Evolutionary conservation across 2,329 filamentous ascomycete species (phyloP), one percentile per base, ranked within the genome.

Genomic region (Pseudogymnoascus sp.): DNA sequence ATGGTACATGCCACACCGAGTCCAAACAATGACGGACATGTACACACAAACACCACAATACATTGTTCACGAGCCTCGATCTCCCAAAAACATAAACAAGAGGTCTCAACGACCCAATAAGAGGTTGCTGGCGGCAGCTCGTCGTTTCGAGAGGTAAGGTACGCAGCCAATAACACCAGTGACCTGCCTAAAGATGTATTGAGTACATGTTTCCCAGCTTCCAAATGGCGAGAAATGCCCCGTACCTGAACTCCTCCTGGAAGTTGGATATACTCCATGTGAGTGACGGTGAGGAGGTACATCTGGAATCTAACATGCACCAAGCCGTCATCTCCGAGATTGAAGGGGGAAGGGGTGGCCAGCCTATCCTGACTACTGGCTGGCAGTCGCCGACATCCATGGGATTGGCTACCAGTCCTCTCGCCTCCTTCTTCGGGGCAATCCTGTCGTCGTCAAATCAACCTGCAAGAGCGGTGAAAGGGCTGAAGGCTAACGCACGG

Each of bases 271-370:
- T 57, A 36, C 51, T 36, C 51, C 16, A 34, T 57, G 51, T 57
- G 28, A 28, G n/a, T 57, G 51, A 57, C 51, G 51, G 51, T 57
- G 28, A 57, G 25, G 14, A 10, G 48, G 51, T 57, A 57, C 51
- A 57, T 57, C 51, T 57, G 16, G 51, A 57, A 57, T 36, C 28
- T 34, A 57, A 34, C 51, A 57, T 57, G 28, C 51, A 57, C 28
- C 51, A 57, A 57, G 51, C 51, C 51, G 51, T 34, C 51, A 57
- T 19, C 51, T 57, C 51, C 51, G 51, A 57, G 28, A 57, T 57
- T 57, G 51, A 21, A 57, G 8, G 10, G 6, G 13, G 28, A 57
- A 57, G n/a, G n/a, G 28, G 51, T 57, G 28, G 7, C 51, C 28
- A 57, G 51, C n/a, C 51, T 13, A 34, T 19, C 51, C n/a, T 57